Conservation (phyloP, 2,329 filamentous ascomycete genomes). For the Biscogniauxia mediterranea region DNA sequence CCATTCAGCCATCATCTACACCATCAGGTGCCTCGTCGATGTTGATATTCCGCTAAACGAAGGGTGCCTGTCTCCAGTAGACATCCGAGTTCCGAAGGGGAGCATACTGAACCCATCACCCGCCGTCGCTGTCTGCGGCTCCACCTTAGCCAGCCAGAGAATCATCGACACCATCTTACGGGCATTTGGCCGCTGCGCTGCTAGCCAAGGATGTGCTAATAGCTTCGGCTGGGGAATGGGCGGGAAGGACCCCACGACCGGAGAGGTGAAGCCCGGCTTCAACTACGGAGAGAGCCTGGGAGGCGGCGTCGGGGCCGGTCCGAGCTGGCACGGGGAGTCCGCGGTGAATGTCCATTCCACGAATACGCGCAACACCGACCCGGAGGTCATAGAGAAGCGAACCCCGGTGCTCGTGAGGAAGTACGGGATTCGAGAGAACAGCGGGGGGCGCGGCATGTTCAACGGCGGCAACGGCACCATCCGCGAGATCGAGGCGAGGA, state of each 20-base stretch:
- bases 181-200: not conserved
- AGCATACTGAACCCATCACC: constrained; percentile 36
- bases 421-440: constrained; percentile 57
- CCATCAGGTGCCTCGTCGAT: constrained; percentile 60
- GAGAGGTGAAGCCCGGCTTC: constrained; percentile 7
- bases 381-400: constrained; percentile 66
- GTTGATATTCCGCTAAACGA: constrained; percentile 56
- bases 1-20: constrained; percentile 29
- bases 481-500: constrained; percentile 69
- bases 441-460: constrained; percentile 58
- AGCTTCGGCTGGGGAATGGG: constrained; percentile 63
- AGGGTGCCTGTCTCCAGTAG: constrained; percentile 36
- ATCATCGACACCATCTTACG: not conserved
- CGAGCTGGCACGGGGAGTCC: constrained; percentile 63
- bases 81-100: constrained; percentile 33
- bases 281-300: constrained; percentile 74
- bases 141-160: not conserved
- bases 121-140: constrained; percentile 31
- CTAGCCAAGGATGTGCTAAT: constrained; percentile 56
- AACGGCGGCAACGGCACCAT: constrained; percentile 66
- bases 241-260: constrained; percentile 1
- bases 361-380: constrained; percentile 71
- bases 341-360: constrained; percentile 76
- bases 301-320: constrained; percentile 64
- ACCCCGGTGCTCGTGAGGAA: constrained; percentile 67